Evolutionary conservation across 495 filamentous ascomycete genomes (phyloP), one percentile per base, ranked within the genome.

Genomic region (Tuber brumale): DNA sequence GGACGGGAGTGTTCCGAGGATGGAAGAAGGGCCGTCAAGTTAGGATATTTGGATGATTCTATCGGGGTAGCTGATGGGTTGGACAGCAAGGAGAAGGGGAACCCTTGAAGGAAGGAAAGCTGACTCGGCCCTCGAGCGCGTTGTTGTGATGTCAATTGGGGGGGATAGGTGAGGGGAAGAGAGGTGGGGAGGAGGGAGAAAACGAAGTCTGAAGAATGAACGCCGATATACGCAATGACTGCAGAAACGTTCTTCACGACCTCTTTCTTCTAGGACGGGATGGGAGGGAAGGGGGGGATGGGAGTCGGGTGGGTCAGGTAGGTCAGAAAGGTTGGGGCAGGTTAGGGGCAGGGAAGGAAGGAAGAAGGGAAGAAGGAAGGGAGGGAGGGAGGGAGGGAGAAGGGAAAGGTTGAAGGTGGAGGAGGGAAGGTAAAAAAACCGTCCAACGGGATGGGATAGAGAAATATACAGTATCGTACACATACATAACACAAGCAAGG

Each of bases 391-490:
- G 31, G 31, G 14, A 31, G 57, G 57, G 57, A 57, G n/a, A 57
- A 57, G n/a, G 23, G 23, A 66, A 66, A 66, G 57, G 27, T 66
- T 35, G 57, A 61, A 66, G 27, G 57, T 35, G 57, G 57, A 35
- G 57, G 57, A 66, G 31, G 57, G 35, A 19, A 66, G 57, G 57
- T 66, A 66, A 66, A 31, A 66, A 35, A 35, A 66, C 16, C 27
- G 57, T 27, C 57, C 31, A 66, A 66, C 57, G 27, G 57, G 57
- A 66, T 66, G 57, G 57, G 57, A 66, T 66, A 66, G 27, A 27
- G 57, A n/a, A n/a, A 66, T 66, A 66, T 66, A 31, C 57, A 66
- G 51, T 61, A 61, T 61, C 51, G n/a, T 61, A 61, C 51, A 61
- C 51, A 57, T 21, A 61, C 51, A 31, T 27, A 66, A 35, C 57